Conservation (phyloP, 805 yeast species). For the Monosporozyma aquatica region DNA sequence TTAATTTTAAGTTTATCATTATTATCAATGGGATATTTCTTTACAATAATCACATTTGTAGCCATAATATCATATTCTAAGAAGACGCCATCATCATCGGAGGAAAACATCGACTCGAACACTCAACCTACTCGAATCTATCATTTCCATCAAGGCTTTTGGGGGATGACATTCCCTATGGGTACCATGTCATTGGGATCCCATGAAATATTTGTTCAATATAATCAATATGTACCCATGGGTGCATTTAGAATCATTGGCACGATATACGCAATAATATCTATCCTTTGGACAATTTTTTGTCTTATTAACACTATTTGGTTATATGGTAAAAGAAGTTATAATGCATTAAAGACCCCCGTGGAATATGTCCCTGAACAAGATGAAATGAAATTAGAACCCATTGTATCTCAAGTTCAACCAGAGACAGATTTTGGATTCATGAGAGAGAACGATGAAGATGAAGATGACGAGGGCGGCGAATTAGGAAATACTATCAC, state of each 20-base stretch:
- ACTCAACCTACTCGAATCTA: conserved; percentile 21
- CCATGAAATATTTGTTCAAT: conserved; percentile 40
- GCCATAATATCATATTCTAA: conserved; percentile 18
- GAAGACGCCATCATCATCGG: no score
- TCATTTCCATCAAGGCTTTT: conserved; percentile 46
- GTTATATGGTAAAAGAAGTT: conserved; percentile 1
- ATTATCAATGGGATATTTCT: conserved; percentile 49
- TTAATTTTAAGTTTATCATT: conserved; percentile 37
- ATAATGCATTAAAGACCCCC: not conserved
- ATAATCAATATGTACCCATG: conserved; percentile 33
- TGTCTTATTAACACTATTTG: conserved; percentile 29
- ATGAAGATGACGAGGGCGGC: not conserved
- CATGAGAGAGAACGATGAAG: not conserved
- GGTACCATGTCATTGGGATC: conserved; percentile 71
- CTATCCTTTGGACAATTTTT: conserved; percentile 37
- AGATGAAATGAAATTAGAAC: not conserved
- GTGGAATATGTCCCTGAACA: not conserved
- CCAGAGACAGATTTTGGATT: conserved; percentile 2
- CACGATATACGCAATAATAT: conserved; percentile 49
- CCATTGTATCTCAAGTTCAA: not conserved
- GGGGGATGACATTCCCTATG: conserved; percentile 87
- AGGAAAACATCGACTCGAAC: not conserved
- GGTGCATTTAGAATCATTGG: conserved; percentile 54
- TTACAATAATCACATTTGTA: conserved; percentile 38
- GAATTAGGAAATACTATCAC: no score